A percentile compares a stretch with the other conserved stretches of the same genome.
Evolutionary conservation across 129 eudicot genomes (phyloP).

Genomic region (Tagetes erecta): DNA sequence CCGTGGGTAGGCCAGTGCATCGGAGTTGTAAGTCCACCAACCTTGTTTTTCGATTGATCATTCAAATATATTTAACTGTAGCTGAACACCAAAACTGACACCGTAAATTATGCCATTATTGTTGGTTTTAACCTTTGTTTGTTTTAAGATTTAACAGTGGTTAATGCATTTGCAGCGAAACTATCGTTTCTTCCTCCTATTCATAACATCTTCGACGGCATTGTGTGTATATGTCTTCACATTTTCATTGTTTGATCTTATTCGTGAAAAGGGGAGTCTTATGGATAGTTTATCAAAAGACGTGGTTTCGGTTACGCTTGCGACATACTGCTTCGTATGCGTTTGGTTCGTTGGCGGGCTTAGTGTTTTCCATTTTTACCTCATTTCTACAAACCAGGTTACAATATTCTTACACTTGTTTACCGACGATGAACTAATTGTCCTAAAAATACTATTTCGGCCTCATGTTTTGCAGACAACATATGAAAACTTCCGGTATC

Average conservation of each 20-base stretch:
- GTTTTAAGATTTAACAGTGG: not conserved
- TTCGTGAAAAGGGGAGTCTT: conserved; percentile 37
- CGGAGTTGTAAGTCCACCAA: conserved; percentile 67
- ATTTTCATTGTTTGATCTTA: conserved; percentile 55
- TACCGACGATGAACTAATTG: not conserved
- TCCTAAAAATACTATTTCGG: not conserved
- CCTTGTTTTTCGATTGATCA: not conserved
- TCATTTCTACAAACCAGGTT: conserved; percentile 84
- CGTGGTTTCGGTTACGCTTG: conserved; percentile 41
- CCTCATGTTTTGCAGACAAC: conserved; percentile 59
- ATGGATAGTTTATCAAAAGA: conserved; percentile 53
- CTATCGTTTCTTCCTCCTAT: conserved; percentile 66
- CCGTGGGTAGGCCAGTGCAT: conserved; percentile 99
- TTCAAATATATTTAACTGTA: no score
- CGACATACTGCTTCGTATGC: conserved; percentile 58
- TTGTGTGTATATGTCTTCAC: conserved; percentile 70
- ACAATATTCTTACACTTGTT: conserved; percentile 8
- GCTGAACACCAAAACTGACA: not conserved
- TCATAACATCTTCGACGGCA: conserved; percentile 57
- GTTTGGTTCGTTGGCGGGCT: conserved; percentile 96
- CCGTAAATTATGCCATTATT: not conserved
- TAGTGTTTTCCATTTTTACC: conserved; percentile 67
- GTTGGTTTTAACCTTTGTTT: not conserved
- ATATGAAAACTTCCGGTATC: conserved; percentile 70
- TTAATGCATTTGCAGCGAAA: conserved; percentile 67